Percentiles rank a stretch among this genome's conserved stretches.
Evolutionary conservation across 1,139 yeast genomes (phyloP).

Genomic region (Schwanniomyces etchellsii): DNA sequence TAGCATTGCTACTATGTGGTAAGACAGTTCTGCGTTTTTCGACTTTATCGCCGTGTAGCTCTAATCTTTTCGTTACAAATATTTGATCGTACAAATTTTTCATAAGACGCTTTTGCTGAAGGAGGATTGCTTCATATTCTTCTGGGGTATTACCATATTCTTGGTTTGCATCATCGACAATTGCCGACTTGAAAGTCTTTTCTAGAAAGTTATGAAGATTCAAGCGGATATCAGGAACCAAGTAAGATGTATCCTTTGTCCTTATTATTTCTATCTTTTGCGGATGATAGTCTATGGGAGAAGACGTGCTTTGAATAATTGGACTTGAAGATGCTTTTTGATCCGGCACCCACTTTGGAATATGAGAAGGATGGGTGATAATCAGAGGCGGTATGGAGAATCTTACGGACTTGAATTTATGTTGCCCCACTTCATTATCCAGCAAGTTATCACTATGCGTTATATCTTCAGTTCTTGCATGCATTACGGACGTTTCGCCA

Average conservation of each 20-base stretch:
- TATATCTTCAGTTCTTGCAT: slow-evolving; percentile 7
- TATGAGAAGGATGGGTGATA: slow-evolving; percentile 76
- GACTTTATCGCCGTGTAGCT: slow-evolving; percentile 38
- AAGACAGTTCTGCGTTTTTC: slow-evolving; percentile 41
- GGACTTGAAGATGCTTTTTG: slow-evolving; percentile 39
- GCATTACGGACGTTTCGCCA: slow-evolving; percentile 7
- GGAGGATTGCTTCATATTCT: slow-evolving; percentile 27
- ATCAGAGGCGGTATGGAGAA: slow-evolving; percentile 52
- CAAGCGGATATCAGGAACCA: slow-evolving; percentile 24
- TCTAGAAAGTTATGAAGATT: slow-evolving; percentile 52
- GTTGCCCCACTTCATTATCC: slow-evolving; percentile 15
- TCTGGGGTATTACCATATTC: slow-evolving; percentile 30
- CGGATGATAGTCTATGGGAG: slow-evolving; percentile 19
- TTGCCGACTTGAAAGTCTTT: slow-evolving; percentile 39
- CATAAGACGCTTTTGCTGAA: slow-evolving; percentile 28
- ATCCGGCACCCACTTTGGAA: slow-evolving; percentile 55
- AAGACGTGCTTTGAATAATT: slow-evolving; percentile 10
- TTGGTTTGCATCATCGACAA: slow-evolving; percentile 32
- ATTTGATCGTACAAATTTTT: slow-evolving; percentile 26
- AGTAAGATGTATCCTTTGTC: slow-evolving; percentile 11
- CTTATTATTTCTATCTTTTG: slow-evolving; percentile 21
- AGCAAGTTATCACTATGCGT: slow-evolving; percentile 10
- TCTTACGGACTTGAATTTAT: slow-evolving; percentile 37
- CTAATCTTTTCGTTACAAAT: slow-evolving; percentile 30
- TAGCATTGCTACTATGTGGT: slow-evolving; percentile 37